Conservation (phyloP, 2,329 filamentous ascomycete species). For the Zymoseptoria brevis region DNA sequence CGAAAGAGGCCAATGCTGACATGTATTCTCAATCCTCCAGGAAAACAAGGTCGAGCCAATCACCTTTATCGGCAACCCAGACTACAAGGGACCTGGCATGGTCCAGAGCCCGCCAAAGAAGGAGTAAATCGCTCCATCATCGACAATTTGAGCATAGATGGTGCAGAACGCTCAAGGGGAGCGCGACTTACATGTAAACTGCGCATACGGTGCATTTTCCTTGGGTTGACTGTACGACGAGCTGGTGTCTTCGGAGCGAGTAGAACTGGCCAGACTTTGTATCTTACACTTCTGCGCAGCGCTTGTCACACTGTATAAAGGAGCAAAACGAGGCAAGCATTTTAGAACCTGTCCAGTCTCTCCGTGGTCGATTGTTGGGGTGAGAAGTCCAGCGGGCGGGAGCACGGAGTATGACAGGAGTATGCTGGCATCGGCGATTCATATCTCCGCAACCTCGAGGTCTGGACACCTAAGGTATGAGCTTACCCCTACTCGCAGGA, state of each 20-base stretch:
- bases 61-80: conserved; percentile 71
- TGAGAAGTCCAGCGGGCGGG: neutral
- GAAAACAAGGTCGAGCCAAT: conserved; percentile 78
- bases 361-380: neutral
- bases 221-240: conserved; percentile 19
- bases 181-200: neutral
- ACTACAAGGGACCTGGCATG: conserved; percentile 62
- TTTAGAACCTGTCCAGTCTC: neutral
- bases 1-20: conserved; percentile 4
- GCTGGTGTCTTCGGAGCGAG: conserved; percentile 1
- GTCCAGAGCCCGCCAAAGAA: conserved; percentile 52
- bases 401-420: neutral
- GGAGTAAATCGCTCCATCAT: conserved; percentile 11
- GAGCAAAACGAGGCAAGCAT: conserved; percentile 9
- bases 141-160: neutral
- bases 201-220: conserved; percentile 9
- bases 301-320: conserved; percentile 16
- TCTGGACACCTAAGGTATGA: neutral
- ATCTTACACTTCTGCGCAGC: conserved; percentile 7
- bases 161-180: neutral
- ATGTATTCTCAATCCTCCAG: conserved; percentile 39
- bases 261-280: conserved; percentile 10
- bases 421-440: neutral
- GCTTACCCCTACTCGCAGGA: neutral
- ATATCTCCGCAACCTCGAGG: no score